These are phyloP conservation scores for Exophiala alcalophila DNA, from an alignment of 2,329 filamentous ascomycete genomes.

Conservation along the genomic window DNA sequence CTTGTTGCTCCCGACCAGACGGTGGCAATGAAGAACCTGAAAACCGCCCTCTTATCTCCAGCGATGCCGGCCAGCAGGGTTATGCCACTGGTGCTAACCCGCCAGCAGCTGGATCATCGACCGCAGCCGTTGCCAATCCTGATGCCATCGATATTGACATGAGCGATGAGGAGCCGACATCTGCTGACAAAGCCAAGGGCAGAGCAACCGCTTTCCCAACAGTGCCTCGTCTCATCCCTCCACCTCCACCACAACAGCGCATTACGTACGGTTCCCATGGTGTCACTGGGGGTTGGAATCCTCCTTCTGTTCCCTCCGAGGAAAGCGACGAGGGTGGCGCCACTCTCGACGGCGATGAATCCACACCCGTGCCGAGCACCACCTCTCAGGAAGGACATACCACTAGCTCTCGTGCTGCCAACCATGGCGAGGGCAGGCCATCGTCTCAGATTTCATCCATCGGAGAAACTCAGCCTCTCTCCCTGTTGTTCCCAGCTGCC, in stretches of 20 bases:
- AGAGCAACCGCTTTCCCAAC: background rate
- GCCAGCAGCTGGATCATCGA: background rate
- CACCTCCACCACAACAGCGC: too few species aligned
- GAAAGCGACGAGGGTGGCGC: constrained; percentile 28
- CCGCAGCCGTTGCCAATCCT: constrained; percentile 20
- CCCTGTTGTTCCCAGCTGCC: too few species aligned
- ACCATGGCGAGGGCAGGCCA: too few species aligned
- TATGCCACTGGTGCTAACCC: constrained; percentile 5
- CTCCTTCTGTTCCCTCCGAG: too few species aligned
- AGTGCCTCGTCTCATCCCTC: background rate
- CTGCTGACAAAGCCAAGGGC: constrained; percentile 4
- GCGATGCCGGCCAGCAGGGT: too few species aligned
- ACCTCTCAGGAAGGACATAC: background rate
- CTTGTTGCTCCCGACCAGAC: constrained; percentile 20
- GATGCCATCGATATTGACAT: constrained; percentile 52
- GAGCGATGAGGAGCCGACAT: constrained; percentile 54
- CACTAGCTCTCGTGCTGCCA: constrained; percentile 35
- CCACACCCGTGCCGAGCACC: constrained; percentile 1
- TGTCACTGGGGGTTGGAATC: too few species aligned
- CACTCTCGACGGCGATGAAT: constrained; percentile 12
- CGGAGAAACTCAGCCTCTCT: too few species aligned
- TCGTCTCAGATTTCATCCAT: too few species aligned
- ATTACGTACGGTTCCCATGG: too few species aligned
- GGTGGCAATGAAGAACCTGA: too few species aligned
- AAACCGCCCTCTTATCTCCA: too few species aligned